Conservation (phyloP, 2,329 filamentous ascomycete species). For the Sporothrix curviconia region DNA sequence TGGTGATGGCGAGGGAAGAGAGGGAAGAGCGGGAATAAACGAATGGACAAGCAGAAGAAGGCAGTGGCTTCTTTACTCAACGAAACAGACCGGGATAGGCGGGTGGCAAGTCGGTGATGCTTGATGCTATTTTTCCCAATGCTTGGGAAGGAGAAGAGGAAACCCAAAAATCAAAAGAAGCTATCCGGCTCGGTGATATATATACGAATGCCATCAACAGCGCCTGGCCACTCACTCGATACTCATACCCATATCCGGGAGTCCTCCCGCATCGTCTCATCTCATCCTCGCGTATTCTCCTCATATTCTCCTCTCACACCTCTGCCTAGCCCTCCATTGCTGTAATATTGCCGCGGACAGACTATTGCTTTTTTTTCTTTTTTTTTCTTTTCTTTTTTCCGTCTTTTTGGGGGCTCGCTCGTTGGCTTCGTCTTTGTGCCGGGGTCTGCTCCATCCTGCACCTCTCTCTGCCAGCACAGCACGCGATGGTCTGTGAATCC, state of each 20-base stretch:
- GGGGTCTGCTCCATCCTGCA: not conserved
- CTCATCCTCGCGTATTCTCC: too few relatives aligned
- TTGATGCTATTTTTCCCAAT: not conserved
- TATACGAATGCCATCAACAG: not conserved
- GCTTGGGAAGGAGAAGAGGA: not conserved
- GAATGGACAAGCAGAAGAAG: not conserved
- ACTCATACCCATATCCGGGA: too few relatives aligned
- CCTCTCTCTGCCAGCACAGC: not conserved
- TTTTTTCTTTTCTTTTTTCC: too few relatives aligned
- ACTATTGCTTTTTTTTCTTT: not conserved
- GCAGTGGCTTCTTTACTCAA: not conserved
- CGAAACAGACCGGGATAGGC: not conserved
- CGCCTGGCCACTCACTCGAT: not conserved
- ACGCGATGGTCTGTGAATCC: too few relatives aligned
- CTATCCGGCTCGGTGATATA: too few relatives aligned
- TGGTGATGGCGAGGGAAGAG: not conserved
- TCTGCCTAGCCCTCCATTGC: too few relatives aligned
- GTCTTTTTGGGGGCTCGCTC: too few relatives aligned
- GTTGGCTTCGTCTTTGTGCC: not conserved
- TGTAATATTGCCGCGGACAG: not conserved
- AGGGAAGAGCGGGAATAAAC: not conserved
- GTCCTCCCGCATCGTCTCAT: too few relatives aligned
- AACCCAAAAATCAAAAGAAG: too few relatives aligned
- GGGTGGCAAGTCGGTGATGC: not conserved
- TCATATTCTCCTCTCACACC: too few relatives aligned